phyloP scores from a whole-genome alignment of 2,329 filamentous ascomycete genomes.

The Pseudocercospora eumusae region DNA sequence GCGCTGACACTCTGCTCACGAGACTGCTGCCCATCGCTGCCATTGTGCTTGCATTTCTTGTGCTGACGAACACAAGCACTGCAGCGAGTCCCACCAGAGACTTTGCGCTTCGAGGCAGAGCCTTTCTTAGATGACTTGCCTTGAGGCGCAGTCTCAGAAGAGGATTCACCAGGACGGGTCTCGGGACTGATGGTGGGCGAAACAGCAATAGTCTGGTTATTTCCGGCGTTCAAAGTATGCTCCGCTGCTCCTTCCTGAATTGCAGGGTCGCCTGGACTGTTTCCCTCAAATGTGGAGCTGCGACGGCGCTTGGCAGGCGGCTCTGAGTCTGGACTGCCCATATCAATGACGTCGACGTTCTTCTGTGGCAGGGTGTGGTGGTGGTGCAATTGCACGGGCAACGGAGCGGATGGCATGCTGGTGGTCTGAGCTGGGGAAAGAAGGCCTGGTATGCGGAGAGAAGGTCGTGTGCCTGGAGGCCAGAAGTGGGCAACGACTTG shows the following conservation, averaged over 20 bases:
- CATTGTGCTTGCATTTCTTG: conserved; percentile 1
- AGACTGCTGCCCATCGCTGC: neutral
- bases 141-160: neutral
- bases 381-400: neutral
- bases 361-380: neutral
- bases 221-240: neutral
- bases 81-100: neutral
- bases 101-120: neutral
- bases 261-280: neutral
- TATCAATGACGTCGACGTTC: neutral
- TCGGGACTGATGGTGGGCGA: neutral
- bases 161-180: neutral
- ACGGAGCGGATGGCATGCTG: neutral
- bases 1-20: neutral
- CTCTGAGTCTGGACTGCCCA: neutral
- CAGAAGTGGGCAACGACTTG: neutral
- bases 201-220: neutral
- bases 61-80: neutral
- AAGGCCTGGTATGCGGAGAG: neutral
- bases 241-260: neutral
- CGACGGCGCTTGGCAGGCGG: neutral
- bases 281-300: neutral
- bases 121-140: neutral
- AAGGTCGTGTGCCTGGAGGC: neutral
- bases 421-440: neutral